These are phyloP conservation scores for Malbranchea cinnamomea DNA, from an alignment of 2,329 filamentous ascomycete species.

Conservation along the genomic window DNA sequence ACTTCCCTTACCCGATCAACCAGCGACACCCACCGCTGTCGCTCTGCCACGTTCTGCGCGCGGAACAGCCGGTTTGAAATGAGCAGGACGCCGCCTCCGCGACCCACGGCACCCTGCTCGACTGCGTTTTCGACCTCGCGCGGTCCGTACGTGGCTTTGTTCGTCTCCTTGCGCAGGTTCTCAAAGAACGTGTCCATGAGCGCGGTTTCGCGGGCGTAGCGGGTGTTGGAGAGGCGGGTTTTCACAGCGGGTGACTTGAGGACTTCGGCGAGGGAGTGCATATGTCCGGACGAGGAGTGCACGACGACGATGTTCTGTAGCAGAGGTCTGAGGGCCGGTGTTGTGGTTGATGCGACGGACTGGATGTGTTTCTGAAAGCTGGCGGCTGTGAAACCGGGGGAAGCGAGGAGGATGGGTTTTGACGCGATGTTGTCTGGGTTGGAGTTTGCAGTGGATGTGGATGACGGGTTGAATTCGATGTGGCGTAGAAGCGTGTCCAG, in stretches of 20 bases:
- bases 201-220: slow-evolving; percentile 69
- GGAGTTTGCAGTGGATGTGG: slow-evolving; percentile 16
- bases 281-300: slow-evolving; percentile 70
- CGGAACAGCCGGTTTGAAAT: slow-evolving; percentile 82
- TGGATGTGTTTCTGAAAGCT: slow-evolving; percentile 66
- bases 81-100: slow-evolving; percentile 69
- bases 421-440: background rate
- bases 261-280: slow-evolving; percentile 78
- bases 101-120: slow-evolving; percentile 72
- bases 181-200: slow-evolving; percentile 75
- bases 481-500: slow-evolving; percentile 62
- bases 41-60: slow-evolving; percentile 58
- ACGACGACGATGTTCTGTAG: slow-evolving; percentile 51
- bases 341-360: slow-evolving; percentile 43
- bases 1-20: slow-evolving; percentile 73
- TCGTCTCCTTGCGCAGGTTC: slow-evolving; percentile 67
- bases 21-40: slow-evolving; percentile 67
- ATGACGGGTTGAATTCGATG: slow-evolving; percentile 49
- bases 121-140: slow-evolving; percentile 70
- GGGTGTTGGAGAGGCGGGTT: slow-evolving; percentile 66
- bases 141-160: slow-evolving; percentile 79
- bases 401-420: slow-evolving; percentile 63
- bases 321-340: slow-evolving; percentile 49
- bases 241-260: slow-evolving; percentile 68
- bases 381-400: slow-evolving; percentile 72